Base-by-base conservation (phyloP, 257 asterid genomes). In the Datura wrightii region DNA sequence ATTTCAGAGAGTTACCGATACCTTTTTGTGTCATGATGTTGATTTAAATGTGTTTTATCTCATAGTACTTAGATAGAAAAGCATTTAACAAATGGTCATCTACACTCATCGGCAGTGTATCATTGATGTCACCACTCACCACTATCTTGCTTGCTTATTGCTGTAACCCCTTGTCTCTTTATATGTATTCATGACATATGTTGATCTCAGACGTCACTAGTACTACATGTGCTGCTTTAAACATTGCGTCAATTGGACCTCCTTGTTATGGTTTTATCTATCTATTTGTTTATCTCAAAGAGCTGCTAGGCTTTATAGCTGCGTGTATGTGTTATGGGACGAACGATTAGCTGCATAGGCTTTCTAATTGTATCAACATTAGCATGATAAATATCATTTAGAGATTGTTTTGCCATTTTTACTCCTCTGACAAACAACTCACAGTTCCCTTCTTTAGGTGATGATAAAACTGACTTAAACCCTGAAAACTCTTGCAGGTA, bases 401-500 rank as follows among this genome's bases (percentile, higher is more conserved):
- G 13, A 18, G 31, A 80, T n/a, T 80, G 70, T 80, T 44, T 19
- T 82, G 8, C n/a, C 15, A 82, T 62, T 14, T 24, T 80, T 59
- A 15, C 42, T 46, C 34, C 18, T 2, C 60, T 36, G 59, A 60
- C 46, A 80, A 48, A 41, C 5, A 15, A 31, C 31, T 24, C 4
- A 11, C 10, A 36, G 8, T 15, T 86, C 42, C 44, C 24, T 71
- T 59, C 58, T 39, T 48, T 65, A 48, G 79, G 55, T 18, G 69
- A 82, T 86, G 53, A 42, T 58, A 6, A 13, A 9, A 76, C 79
- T 52, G 74, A 74, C 78, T 46, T 3, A 13, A 13, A 59, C 37
- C 37, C 7, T 50, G 16, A 18, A 52, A 50, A 62, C 74, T 37
- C 63, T 59, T 93, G 93, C 95, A 97, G 98, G 66, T 90, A 5